Evolutionary conservation across 192 early-diverging fungal species (phyloP).

Genomic region (Piromyces sp.): DNA sequence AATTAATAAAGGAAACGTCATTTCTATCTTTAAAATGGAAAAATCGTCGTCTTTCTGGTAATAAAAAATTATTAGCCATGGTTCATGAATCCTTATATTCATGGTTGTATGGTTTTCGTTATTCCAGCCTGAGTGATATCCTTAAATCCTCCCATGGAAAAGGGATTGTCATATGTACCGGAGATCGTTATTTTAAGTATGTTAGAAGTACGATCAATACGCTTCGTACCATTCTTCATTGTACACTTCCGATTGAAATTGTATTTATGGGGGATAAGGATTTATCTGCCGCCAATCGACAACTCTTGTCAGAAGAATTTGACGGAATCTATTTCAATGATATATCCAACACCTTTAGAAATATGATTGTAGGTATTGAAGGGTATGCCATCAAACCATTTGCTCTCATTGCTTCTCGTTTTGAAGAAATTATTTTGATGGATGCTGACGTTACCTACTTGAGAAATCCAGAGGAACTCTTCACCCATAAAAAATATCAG

Average conservation of each 20-base stretch:
- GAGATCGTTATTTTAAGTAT: slow-evolving; percentile 21
- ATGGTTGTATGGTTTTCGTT: not conserved
- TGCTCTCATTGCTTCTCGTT: slow-evolving; percentile 38
- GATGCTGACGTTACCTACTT: slow-evolving; percentile 54
- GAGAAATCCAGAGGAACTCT: slow-evolving; percentile 29
- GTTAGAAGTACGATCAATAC: slow-evolving; percentile 15
- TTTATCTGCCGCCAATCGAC: slow-evolving; percentile 8
- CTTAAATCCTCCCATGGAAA: not conserved
- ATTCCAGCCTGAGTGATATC: not conserved
- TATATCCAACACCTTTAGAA: slow-evolving; percentile 13
- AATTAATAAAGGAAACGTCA: not conserved
- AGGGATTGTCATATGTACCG: slow-evolving; percentile 31
- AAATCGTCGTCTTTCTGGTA: not conserved
- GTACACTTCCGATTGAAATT: slow-evolving; percentile 34
- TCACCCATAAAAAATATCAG: slow-evolving; percentile 21
- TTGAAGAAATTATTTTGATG: slow-evolving; percentile 42
- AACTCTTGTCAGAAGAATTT: slow-evolving; percentile 9
- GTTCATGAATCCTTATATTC: not conserved
- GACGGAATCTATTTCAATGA: slow-evolving; percentile 13
- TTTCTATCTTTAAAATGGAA: not conserved
- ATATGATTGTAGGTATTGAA: slow-evolving; percentile 15
- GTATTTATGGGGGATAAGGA: slow-evolving; percentile 28
- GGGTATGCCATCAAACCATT: slow-evolving; percentile 55
- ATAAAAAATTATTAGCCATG: not conserved
- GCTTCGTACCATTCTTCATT: slow-evolving; percentile 19